A percentile compares a stretch with the other conserved stretches of the same genome.
Conservation (phyloP, 306 rosid genomes). For the Dryas alaskensis region DNA sequence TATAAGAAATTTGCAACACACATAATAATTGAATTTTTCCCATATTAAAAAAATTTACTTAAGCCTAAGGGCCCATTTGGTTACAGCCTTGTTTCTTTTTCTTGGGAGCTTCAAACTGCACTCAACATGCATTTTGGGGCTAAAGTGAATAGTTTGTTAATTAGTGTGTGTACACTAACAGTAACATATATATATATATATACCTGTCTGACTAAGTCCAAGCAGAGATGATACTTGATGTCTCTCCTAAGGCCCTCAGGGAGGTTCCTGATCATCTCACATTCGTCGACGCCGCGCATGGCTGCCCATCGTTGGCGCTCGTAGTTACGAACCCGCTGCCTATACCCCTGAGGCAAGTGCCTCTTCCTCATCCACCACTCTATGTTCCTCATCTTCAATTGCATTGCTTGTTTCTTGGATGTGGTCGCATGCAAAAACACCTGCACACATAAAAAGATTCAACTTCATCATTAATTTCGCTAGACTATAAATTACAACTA, state of each 20-base stretch:
- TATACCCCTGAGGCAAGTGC: slow-evolving; percentile 58
- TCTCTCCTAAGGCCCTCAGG: slow-evolving; percentile 90
- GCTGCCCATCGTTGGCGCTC: slow-evolving; percentile 94
- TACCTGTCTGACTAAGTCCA: slow-evolving; percentile 86
- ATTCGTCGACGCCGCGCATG: slow-evolving; percentile 86
- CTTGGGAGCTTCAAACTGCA: too few species aligned
- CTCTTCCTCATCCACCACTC: slow-evolving; percentile 99
- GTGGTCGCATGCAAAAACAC: slow-evolving; percentile 90
- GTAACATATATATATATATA: too few species aligned
- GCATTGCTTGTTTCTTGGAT: slow-evolving; percentile 92
- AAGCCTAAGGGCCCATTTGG: too few species aligned
- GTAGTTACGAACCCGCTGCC: slow-evolving; percentile 81
- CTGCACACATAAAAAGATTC: slow-evolving; percentile 24
- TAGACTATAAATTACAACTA: too few species aligned
- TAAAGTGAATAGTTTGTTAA: neutral
- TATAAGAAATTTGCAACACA: neutral
- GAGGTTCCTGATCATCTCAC: slow-evolving; percentile 67
- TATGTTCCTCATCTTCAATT: slow-evolving; percentile 81
- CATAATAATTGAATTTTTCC: too few species aligned
- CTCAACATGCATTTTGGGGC: too few species aligned
- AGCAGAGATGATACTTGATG: slow-evolving; percentile 89
- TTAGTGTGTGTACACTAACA: too few species aligned
- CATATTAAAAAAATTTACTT: too few species aligned
- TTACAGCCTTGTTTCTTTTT: too few species aligned
- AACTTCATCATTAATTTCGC: too few species aligned